Percentiles rank a stretch among this genome's conserved stretches.
Evolutionary conservation across 1,139 yeast genomes (phyloP).

Genomic region (Pichia sp.): DNA sequence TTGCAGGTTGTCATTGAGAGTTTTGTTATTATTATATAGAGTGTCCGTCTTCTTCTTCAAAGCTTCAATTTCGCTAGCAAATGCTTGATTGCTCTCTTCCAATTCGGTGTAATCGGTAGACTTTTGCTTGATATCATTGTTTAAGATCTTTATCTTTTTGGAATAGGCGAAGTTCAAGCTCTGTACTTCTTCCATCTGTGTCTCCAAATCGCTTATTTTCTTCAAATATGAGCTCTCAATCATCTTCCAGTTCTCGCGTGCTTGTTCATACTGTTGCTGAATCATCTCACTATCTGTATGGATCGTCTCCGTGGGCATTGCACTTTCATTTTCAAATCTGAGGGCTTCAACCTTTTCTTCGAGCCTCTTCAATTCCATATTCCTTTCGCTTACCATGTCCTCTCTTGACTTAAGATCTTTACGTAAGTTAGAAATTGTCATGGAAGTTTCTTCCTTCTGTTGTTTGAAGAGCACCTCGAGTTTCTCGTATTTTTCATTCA

Average conservation of each 20-base stretch:
- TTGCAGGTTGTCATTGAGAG: conserved; percentile 4
- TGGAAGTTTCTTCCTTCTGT: conserved; percentile 32
- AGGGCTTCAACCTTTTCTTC: conserved; percentile 43
- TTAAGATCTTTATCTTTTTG: conserved; percentile 24
- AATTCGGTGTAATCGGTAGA: conserved; percentile 19
- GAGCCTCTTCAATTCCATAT: conserved; percentile 40
- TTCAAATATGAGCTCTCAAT: conserved; percentile 27
- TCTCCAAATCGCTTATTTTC: conserved; percentile 26
- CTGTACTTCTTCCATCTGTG: conserved; percentile 24
- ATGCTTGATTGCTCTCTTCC: conserved; percentile 15
- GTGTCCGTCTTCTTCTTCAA: conserved; percentile 2
- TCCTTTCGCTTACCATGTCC: conserved; percentile 32
- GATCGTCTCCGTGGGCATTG: conserved; percentile 1
- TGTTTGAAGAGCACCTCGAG: conserved; percentile 36
- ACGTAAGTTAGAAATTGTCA: conserved; percentile 25
- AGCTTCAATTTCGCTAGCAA: conserved; percentile 1
- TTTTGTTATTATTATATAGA: conserved; percentile 3
- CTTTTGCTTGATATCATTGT: conserved; percentile 24
- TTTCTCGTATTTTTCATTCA: conserved; percentile 33
- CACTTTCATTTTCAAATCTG: conserved; percentile 24
- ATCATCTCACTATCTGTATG: conserved; percentile 34
- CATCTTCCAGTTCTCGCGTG: conserved; percentile 32
- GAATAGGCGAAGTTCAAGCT: conserved; percentile 24
- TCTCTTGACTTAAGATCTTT: conserved; percentile 23
- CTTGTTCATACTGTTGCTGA: conserved; percentile 60